These are phyloP conservation scores for Trichoderma simmonsii DNA, from an alignment of 2,329 filamentous ascomycete genomes.

Conservation along the genomic window DNA sequence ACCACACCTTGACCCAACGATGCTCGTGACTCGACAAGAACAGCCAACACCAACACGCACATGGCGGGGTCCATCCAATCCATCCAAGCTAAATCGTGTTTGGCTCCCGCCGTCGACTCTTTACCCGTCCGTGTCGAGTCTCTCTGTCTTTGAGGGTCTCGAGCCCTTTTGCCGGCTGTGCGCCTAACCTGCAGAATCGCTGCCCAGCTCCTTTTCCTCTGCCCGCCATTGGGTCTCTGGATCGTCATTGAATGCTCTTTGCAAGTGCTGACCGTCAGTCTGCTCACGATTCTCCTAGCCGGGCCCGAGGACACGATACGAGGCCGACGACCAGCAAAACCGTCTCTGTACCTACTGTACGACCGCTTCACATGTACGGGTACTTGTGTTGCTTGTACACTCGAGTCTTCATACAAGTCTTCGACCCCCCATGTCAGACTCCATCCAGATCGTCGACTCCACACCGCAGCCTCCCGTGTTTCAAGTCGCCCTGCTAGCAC, in stretches of 20 bases:
- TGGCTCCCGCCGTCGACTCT: not conserved
- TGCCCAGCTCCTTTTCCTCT: not conserved
- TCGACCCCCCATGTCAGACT: not conserved
- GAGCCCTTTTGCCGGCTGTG: not conserved
- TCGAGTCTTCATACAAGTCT: not conserved
- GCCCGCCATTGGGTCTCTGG: not conserved
- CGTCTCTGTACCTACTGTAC: not conserved
- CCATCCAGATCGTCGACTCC: constrained; percentile 18
- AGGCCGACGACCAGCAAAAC: not conserved
- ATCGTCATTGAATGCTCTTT: not conserved
- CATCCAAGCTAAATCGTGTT: not conserved
- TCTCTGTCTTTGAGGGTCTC: not conserved
- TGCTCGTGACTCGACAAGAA: not conserved
- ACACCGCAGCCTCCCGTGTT: constrained; percentile 18
- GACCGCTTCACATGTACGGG: not conserved
- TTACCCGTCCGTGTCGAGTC: not conserved
- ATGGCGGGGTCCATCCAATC: not conserved
- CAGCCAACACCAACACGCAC: not conserved
- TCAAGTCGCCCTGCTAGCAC: constrained; percentile 17
- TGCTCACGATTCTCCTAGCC: not conserved
- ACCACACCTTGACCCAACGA: not conserved
- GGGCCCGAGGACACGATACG: not conserved
- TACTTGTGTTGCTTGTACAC: not conserved
- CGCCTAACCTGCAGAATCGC: not conserved
- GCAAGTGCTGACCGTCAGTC: not conserved